phyloP scores from a whole-genome alignment of 345 rosid genomes.

The Eucalyptus caleyi region DNA sequence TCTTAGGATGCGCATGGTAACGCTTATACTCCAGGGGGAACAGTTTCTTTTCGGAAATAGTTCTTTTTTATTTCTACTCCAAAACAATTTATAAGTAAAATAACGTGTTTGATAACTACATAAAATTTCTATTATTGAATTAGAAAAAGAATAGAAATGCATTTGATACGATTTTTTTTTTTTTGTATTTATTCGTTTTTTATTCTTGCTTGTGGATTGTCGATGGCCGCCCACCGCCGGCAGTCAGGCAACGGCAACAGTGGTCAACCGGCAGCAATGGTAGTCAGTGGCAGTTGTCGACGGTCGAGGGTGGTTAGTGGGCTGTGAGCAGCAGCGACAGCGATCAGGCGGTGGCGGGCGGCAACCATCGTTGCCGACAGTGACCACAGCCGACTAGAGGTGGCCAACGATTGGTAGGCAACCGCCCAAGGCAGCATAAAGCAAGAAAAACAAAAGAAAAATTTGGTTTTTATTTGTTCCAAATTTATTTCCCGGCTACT shows the following conservation, averaged over 20 bases:
- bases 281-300: rapidly evolving
- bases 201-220: rapidly evolving
- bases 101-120: rapidly evolving
- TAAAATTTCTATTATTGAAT: rapidly evolving
- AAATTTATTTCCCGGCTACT: rapidly evolving
- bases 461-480: rapidly evolving
- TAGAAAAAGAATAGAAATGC: rapidly evolving
- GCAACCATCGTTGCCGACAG: rapidly evolving
- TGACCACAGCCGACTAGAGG: rapidly evolving
- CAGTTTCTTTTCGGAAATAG: rapidly evolving
- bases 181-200: rapidly evolving
- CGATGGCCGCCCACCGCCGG: rapidly evolving
- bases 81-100: rapidly evolving
- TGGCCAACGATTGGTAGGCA: rapidly evolving
- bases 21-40: rapidly evolving
- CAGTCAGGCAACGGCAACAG: rapidly evolving
- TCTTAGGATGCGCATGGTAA: background rate
- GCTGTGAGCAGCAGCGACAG: rapidly evolving
- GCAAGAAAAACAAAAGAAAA: rapidly evolving
- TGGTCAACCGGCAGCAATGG: rapidly evolving
- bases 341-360: rapidly evolving
- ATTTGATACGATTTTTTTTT: too few relatives aligned
- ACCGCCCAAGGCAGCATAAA: rapidly evolving
- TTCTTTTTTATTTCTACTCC: too few relatives aligned
- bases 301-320: rapidly evolving